Evolutionary conservation across 345 rosid species (phyloP), one percentile per base, ranked within the genome.

Genomic region (Balakata baccata): DNA sequence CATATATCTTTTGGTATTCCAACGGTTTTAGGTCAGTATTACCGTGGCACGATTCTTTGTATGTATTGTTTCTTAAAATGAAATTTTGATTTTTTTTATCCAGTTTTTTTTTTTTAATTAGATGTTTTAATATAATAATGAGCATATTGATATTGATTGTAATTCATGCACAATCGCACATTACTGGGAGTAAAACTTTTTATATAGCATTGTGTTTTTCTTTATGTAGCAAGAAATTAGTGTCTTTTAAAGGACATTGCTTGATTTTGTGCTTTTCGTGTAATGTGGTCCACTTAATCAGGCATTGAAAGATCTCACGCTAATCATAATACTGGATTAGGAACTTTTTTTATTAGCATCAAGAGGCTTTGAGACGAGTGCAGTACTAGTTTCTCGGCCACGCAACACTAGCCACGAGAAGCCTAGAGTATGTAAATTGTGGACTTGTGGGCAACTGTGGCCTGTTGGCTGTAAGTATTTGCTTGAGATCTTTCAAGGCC

Each of bases 41-140:
- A 43, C 18, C 43, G 22, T 20, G 9, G 52, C 61, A 57, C 45
- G 34, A 51, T 70, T 70, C 34, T 43, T 70, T 57, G 73, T 56
- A 56, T 43, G 41, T 22, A 41, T 50, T 23, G 6, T 23, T 23
- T 47, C 5, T 11, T 46, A 7, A 7, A 22, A 14, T 47, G 57
- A 50, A 25, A 47, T 66, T 23, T 49, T 66, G 70, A 47, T 11
- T 66, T 49, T 7, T 47, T 46, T 66, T 29, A 1, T 17, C 38
- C 5, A 5, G n/a, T 23, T 62, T 17, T 16, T 34, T 14, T 20
- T 16, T 46, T 46, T 23, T 23, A 0, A 2, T 8, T 68, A 16
- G 16, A 39, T 23, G 56, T 12, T n/a, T n/a, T 29, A 66, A 22
- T 47, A 22, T 0, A 29, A 45, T 37, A 7, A 18, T 34, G n/a